Conservation (phyloP, 2,329 filamentous ascomycete genomes). For the Hyphodiscus sp. region DNA sequence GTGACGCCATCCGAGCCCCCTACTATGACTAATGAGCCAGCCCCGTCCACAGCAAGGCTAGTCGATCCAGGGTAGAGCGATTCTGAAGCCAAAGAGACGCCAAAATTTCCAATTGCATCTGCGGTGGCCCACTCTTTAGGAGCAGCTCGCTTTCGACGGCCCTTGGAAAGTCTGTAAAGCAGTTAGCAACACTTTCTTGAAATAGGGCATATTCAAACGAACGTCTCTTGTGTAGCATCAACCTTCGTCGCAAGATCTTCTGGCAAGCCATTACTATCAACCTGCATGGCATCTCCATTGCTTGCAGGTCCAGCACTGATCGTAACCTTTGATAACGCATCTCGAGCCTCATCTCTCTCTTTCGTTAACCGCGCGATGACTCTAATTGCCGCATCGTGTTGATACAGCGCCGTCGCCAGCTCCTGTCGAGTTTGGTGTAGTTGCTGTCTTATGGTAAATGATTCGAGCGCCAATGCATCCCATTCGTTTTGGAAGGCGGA, state of each 20-base stretch:
- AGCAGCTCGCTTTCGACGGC: conserved; percentile 80
- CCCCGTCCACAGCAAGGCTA: conserved; percentile 50
- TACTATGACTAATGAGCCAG: conserved; percentile 54
- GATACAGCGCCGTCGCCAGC: conserved; percentile 87
- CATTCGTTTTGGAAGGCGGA: conserved; percentile 97
- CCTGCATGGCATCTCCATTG: conserved; percentile 83
- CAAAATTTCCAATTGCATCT: conserved; percentile 60
- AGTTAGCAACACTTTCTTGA: conserved; percentile 12
- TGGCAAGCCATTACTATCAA: conserved; percentile 74
- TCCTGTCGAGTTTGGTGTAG: conserved; percentile 87
- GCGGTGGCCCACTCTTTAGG: conserved; percentile 78
- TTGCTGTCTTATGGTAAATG: conserved; percentile 85
- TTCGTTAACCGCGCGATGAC: conserved; percentile 88
- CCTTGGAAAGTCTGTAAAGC: conserved; percentile 65
- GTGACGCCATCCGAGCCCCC: conserved; percentile 57
- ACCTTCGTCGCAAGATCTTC: conserved; percentile 66
- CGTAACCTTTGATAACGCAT: conserved; percentile 79
- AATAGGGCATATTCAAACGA: conserved; percentile 33
- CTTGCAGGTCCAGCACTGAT: conserved; percentile 51
- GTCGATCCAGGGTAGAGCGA: conserved; percentile 53
- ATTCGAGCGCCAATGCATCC: conserved; percentile 88
- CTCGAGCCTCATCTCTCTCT: conserved; percentile 87
- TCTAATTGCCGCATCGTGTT: conserved; percentile 92
- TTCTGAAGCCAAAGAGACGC: conserved; percentile 46
- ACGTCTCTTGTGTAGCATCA: conserved; percentile 75